These are phyloP conservation scores for Rhododendron williamsianum DNA, from an alignment of 148 eudicot species.

Conservation along the genomic window DNA sequence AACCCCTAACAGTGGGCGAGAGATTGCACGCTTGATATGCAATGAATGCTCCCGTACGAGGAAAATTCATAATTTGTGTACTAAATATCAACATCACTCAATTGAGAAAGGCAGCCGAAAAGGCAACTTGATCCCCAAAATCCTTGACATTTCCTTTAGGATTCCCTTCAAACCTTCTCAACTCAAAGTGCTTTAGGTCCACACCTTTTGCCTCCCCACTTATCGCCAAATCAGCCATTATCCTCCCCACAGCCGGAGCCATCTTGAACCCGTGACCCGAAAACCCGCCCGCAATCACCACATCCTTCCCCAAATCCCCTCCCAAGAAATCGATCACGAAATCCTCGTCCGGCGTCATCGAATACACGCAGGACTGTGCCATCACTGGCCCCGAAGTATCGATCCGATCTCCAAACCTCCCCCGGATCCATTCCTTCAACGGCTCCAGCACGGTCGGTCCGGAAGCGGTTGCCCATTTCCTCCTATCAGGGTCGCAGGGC, in stretches of 20 bases:
- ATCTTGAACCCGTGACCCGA: constrained; percentile 98
- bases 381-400: constrained; percentile 45
- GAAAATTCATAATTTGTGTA: not conserved
- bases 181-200: constrained; percentile 48
- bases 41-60: not conserved
- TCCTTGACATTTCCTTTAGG: constrained; percentile 60
- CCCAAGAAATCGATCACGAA: constrained; percentile 76
- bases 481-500: constrained; percentile 56
- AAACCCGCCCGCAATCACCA: constrained; percentile 79
- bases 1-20: too few species aligned
- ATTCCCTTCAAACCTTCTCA: constrained; percentile 59
- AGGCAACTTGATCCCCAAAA: constrained; percentile 56
- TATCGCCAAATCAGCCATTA: constrained; percentile 48
- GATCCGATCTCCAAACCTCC: constrained; percentile 43
- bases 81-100: not conserved
- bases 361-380: constrained; percentile 73
- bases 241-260: constrained; percentile 73
- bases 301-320: constrained; percentile 68
- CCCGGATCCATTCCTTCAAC: constrained; percentile 49
- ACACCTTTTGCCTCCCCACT: constrained; percentile 45
- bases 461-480: constrained; percentile 40
- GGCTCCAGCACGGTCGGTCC: constrained; percentile 16
- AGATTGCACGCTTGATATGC: not conserved
- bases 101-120: not conserved
- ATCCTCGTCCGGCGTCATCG: constrained; percentile 88